Evolutionary conservation across 2,329 filamentous ascomycete species (phyloP).

Genomic region (Ophiocordyceps sinensis): DNA sequence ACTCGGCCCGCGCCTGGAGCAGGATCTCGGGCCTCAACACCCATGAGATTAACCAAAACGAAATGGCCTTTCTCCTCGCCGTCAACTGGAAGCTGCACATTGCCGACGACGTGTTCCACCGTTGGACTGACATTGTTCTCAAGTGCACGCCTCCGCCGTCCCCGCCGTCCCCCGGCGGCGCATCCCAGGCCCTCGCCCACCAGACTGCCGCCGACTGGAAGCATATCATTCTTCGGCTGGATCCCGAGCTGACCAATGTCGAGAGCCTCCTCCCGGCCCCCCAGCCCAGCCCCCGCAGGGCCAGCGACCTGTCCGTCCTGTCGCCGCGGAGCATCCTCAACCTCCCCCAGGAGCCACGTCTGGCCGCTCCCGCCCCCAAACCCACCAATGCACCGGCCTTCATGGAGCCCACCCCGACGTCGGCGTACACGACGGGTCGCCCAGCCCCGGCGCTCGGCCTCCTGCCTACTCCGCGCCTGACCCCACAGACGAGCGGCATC

Average conservation of each 20-base stretch:
- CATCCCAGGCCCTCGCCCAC: slow-evolving; percentile 24
- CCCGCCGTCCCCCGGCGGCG: slow-evolving; percentile 37
- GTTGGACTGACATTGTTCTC: slow-evolving; percentile 86
- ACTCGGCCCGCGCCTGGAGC: slow-evolving; percentile 94
- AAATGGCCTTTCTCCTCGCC: slow-evolving; percentile 77
- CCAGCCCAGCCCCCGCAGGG: slow-evolving; percentile 12
- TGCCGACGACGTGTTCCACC: slow-evolving; percentile 72
- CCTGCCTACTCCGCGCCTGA: slow-evolving; percentile 44
- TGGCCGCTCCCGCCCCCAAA: slow-evolving; percentile 23
- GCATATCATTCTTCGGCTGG: slow-evolving; percentile 39
- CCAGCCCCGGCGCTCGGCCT: slow-evolving; percentile 38
- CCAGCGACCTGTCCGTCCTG: slow-evolving; percentile 20
- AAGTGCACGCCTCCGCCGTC: slow-evolving; percentile 64
- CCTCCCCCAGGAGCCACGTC: slow-evolving; percentile 21
- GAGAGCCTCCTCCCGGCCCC: slow-evolving; percentile 30
- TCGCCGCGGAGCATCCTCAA: slow-evolving; percentile 31
- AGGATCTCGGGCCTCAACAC: slow-evolving; percentile 96
- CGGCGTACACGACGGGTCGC: slow-evolving; percentile 29
- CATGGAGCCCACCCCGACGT: slow-evolving; percentile 32
- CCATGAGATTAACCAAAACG: slow-evolving; percentile 90
- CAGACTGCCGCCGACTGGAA: slow-evolving; percentile 44
- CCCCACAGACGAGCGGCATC: slow-evolving; percentile 39
- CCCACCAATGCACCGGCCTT: slow-evolving; percentile 24
- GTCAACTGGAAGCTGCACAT: slow-evolving; percentile 95
- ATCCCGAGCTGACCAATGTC: slow-evolving; percentile 43